Percentiles rank a stretch among this genome's conserved stretches.
These are phyloP conservation scores for Aspergillus kassunensis DNA, from an alignment of 495 filamentous ascomycete genomes.

Conservation along the genomic window DNA sequence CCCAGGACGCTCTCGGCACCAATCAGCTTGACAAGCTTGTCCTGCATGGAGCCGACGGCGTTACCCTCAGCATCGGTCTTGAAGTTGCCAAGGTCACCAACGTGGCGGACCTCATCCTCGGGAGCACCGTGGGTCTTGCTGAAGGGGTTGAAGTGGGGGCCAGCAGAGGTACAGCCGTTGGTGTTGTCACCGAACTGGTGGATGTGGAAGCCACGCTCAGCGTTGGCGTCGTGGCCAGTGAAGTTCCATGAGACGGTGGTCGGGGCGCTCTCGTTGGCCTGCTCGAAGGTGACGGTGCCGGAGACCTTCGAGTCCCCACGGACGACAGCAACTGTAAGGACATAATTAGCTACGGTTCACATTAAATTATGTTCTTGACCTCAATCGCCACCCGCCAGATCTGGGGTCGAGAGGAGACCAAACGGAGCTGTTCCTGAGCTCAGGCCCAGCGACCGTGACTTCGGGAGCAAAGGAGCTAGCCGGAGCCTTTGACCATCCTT, in stretches of 20 bases:
- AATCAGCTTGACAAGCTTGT: slow-evolving; percentile 87
- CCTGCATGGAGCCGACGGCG: slow-evolving; percentile 67
- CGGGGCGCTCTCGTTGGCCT: slow-evolving; percentile 69
- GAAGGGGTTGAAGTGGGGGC: slow-evolving; percentile 97
- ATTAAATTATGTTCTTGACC: neutral
- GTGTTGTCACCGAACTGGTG: slow-evolving; percentile 99
- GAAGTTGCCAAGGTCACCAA: slow-evolving; percentile 96
- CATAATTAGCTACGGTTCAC: slow-evolving; percentile 7
- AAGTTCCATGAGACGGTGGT: slow-evolving; percentile 93
- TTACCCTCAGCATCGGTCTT: slow-evolving; percentile 90
- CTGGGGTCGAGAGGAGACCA: neutral
- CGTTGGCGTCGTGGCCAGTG: slow-evolving; percentile 86
- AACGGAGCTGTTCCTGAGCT: slow-evolving; percentile 5
- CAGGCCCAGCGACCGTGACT: slow-evolving; percentile 10
- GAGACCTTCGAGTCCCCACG: slow-evolving; percentile 93
- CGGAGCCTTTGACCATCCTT: slow-evolving; percentile 5
- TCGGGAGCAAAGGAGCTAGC: slow-evolving; percentile 7
- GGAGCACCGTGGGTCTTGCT: slow-evolving; percentile 89
- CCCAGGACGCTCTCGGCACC: slow-evolving; percentile 93
- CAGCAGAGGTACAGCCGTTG: slow-evolving; percentile 97
- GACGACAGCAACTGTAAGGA: slow-evolving; percentile 75
- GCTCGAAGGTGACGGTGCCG: slow-evolving; percentile 93
- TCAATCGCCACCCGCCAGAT: neutral
- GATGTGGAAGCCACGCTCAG: slow-evolving; percentile 94
- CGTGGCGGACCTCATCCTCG: slow-evolving; percentile 76